Conservation (phyloP, 2,329 filamentous ascomycete genomes). For the Diaporthe vexans region DNA sequence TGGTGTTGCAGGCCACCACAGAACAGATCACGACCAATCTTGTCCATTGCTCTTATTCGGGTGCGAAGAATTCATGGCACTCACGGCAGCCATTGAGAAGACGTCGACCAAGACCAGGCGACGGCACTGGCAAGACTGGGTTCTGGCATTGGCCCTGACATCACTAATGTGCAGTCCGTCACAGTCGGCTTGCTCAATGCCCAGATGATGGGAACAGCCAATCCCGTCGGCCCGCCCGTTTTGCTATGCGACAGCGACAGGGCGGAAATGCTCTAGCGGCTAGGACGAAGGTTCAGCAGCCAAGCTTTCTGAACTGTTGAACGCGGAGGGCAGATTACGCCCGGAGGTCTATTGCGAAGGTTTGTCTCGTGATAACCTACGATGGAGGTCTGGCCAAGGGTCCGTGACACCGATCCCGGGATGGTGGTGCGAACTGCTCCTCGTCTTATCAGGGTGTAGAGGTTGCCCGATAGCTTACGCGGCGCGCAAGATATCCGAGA, state of each 20-base stretch:
- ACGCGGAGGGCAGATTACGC: slow-evolving; percentile 31
- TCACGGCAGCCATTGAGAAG: slow-evolving; percentile 48
- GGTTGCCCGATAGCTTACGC: slow-evolving; percentile 18
- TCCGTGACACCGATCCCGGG: slow-evolving; percentile 25
- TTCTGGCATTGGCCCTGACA: slow-evolving; percentile 55
- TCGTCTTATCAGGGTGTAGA: slow-evolving; percentile 3
- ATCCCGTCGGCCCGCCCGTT: slow-evolving; percentile 17
- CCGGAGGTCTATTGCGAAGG: slow-evolving; percentile 14
- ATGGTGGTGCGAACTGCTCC: slow-evolving; percentile 13
- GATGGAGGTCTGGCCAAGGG: slow-evolving; percentile 41
- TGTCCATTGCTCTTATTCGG: slow-evolving; percentile 27
- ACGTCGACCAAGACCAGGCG: slow-evolving; percentile 57
- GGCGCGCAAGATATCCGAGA: slow-evolving; percentile 4
- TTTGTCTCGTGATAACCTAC: slow-evolving; percentile 29
- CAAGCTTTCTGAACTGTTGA: neutral
- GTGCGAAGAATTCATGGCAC: slow-evolving; percentile 40
- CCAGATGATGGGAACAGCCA: slow-evolving; percentile 14
- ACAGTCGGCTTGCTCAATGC: slow-evolving; percentile 20
- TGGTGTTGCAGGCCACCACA: slow-evolving; percentile 42
- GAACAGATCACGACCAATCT: slow-evolving; percentile 40
- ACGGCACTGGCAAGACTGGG: slow-evolving; percentile 58
- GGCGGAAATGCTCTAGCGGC: slow-evolving; percentile 34
- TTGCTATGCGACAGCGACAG: slow-evolving; percentile 7
- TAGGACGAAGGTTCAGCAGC: slow-evolving; percentile 37
- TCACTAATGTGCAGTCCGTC: slow-evolving; percentile 14